Percentiles rank a stretch among this genome's conserved stretches.
Evolutionary conservation across 805 yeast genomes (phyloP).

Genomic region (Saccharomycopsis lassenensis): DNA sequence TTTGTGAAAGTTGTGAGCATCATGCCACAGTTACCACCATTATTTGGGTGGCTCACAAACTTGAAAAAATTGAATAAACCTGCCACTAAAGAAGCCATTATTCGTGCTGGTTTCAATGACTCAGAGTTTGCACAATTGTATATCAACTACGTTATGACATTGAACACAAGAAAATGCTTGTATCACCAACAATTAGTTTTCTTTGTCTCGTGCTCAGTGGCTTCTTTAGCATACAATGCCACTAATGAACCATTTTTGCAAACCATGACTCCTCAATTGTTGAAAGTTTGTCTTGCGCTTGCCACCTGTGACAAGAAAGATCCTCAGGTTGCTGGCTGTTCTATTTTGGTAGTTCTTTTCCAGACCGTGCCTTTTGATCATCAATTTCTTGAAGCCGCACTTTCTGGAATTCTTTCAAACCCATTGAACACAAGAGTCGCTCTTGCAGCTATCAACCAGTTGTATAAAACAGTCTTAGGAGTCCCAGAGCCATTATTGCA

Average conservation of each 20-base stretch:
- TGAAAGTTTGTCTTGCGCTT: slow-evolving; percentile 49
- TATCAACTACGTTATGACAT: slow-evolving; percentile 32
- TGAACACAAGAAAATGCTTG: slow-evolving; percentile 41
- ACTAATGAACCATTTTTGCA: slow-evolving; percentile 33
- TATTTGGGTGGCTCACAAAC: slow-evolving; percentile 60
- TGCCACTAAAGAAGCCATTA: slow-evolving; percentile 60
- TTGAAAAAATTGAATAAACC: slow-evolving; percentile 51
- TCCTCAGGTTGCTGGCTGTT: slow-evolving; percentile 73
- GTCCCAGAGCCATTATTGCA: slow-evolving; percentile 6
- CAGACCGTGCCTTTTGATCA: slow-evolving; percentile 54
- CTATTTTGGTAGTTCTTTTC: slow-evolving; percentile 66
- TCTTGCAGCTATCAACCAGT: slow-evolving; percentile 34
- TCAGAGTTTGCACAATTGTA: slow-evolving; percentile 56
- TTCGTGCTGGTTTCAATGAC: slow-evolving; percentile 61
- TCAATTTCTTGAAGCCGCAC: slow-evolving; percentile 47
- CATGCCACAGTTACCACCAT: slow-evolving; percentile 61
- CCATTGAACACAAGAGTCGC: slow-evolving; percentile 35
- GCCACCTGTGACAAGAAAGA: slow-evolving; percentile 40
- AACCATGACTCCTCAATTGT: slow-evolving; percentile 41
- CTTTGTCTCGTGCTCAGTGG: slow-evolving; percentile 60
- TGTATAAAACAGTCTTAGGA: slow-evolving; percentile 35
- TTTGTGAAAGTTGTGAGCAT: slow-evolving; percentile 71
- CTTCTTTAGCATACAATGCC: slow-evolving; percentile 49
- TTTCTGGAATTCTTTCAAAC: slow-evolving; percentile 42
- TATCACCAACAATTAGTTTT: slow-evolving; percentile 69